phyloP scores from a whole-genome alignment of 129 eudicot species.

The Centaurea solstitialis region DNA sequence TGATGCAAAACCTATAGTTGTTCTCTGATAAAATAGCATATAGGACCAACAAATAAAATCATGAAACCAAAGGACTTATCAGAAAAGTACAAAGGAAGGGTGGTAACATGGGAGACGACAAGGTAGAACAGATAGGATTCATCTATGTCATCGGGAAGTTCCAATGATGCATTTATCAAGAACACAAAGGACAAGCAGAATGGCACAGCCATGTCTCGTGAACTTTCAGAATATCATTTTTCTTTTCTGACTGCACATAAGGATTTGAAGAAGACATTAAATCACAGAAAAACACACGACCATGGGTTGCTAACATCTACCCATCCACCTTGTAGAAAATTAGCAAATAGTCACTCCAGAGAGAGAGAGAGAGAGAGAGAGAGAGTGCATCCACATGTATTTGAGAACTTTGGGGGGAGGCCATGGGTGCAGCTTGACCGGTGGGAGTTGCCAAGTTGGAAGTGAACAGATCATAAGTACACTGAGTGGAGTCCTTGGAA shows the following conservation, averaged over 20 bases:
- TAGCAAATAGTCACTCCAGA: background rate
- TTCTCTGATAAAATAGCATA: background rate
- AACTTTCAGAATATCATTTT: background rate
- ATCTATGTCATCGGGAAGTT: background rate
- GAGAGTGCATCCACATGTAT: background rate
- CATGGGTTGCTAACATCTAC: background rate
- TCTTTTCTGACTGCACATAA: background rate
- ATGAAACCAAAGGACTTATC: conserved; percentile 1
- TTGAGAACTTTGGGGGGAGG: background rate
- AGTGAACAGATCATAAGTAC: background rate
- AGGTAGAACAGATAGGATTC: background rate
- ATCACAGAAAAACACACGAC: background rate
- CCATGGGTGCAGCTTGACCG: background rate
- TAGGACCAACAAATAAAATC: background rate
- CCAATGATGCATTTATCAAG: background rate
- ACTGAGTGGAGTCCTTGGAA: background rate
- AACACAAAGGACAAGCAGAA: background rate
- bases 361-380: background rate
- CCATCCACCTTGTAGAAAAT: background rate
- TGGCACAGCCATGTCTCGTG: background rate
- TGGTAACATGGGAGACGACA: background rate
- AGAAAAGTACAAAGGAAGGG: background rate
- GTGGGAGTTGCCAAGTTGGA: background rate
- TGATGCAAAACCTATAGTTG: background rate
- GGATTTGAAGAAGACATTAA: background rate